Base-by-base conservation (phyloP, 106 monocot genomes). In the Chionographis japonica region DNA sequence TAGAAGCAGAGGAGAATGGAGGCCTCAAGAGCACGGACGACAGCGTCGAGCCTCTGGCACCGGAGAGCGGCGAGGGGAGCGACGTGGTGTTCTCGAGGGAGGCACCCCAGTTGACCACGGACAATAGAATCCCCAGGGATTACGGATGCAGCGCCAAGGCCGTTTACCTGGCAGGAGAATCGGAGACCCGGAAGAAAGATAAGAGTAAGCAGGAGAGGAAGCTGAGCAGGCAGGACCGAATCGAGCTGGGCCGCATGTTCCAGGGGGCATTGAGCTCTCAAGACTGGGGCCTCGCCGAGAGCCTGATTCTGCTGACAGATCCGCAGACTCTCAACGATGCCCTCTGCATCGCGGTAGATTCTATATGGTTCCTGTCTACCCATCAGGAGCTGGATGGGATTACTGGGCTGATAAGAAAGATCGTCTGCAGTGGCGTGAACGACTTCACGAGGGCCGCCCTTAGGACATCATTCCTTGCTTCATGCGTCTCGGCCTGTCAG, bases 401-500 rank as follows among this genome's bases (percentile, higher is more conserved):
- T 37, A 89, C 67, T 8, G 62, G 37, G 8, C 69, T 89, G 53
- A 76, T 89, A 52, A 74, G 63, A 69, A 82, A 65, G 54, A 77
- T 89, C 46, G 74, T 89, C 8, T 36, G 60, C 4, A 79, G 55
- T 67, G 88, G 88, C 1, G 84, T 82, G 43, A 63, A 62, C 58
- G 85, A 85, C 74, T 85, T 82, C 56, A 89, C 88, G 1, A 60
- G 85, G 58, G 88, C 85, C 1, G 71, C 79, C 35, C 76, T 85
- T 9, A 58, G 84, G 36, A 89, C 88, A 17, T 89, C 88, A 1
- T 89, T 89, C 56, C 79, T 89, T 40, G 81, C 88, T 57, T 85
- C 88, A 2, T 89, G 88, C 37, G 85, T 89, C 36, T 81, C 82
- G 49, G 88, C 88, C 18, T 85, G 81, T 37, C 75, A 77, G 71